These are phyloP conservation scores for Neurospora sp. DNA, from an alignment of 495 filamentous ascomycete genomes.

Conservation along the genomic window DNA sequence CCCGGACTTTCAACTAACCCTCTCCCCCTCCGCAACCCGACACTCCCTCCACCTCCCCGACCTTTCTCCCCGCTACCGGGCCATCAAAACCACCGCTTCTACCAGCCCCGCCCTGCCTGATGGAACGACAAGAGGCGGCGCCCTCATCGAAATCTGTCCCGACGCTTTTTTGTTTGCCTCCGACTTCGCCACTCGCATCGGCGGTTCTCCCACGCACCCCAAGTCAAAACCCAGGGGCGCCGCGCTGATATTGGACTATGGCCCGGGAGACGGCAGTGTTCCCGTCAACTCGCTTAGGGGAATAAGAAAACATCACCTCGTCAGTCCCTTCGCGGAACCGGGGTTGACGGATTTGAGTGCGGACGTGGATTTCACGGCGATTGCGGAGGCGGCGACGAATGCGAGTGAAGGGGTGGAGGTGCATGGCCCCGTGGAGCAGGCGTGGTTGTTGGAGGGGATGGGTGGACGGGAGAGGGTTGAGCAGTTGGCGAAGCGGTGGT, in stretches of 20 bases:
- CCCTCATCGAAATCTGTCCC: conserved; percentile 71
- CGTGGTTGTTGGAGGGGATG: conserved; percentile 63
- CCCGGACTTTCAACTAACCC: conserved; percentile 76
- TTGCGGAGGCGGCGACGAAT: conserved; percentile 69
- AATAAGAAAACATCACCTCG: conserved; percentile 60
- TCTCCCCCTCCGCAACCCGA: conserved; percentile 61
- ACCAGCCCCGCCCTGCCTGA: too few relatives aligned
- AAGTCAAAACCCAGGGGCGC: conserved; percentile 53
- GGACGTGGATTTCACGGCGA: conserved; percentile 80
- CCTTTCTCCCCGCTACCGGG: conserved; percentile 69
- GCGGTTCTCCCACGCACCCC: conserved; percentile 23
- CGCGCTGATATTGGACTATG: conserved; percentile 90
- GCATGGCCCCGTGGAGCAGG: conserved; percentile 87
- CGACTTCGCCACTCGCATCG: conserved; percentile 77
- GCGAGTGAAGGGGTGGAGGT: conserved; percentile 75
- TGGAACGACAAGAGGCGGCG: too few relatives aligned
- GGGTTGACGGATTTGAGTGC: conserved; percentile 78
- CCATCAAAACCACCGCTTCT: conserved; percentile 34
- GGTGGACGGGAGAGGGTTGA: conserved; percentile 71
- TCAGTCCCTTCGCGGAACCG: conserved; percentile 65
- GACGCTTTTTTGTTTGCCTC: conserved; percentile 67
- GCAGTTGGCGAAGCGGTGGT: conserved; percentile 40
- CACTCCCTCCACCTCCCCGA: conserved; percentile 77
- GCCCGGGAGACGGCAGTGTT: conserved; percentile 57
- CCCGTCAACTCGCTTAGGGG: conserved; percentile 82